Conservation (phyloP, 2,329 filamentous ascomycete species). For the Zymoseptoria brevis region DNA sequence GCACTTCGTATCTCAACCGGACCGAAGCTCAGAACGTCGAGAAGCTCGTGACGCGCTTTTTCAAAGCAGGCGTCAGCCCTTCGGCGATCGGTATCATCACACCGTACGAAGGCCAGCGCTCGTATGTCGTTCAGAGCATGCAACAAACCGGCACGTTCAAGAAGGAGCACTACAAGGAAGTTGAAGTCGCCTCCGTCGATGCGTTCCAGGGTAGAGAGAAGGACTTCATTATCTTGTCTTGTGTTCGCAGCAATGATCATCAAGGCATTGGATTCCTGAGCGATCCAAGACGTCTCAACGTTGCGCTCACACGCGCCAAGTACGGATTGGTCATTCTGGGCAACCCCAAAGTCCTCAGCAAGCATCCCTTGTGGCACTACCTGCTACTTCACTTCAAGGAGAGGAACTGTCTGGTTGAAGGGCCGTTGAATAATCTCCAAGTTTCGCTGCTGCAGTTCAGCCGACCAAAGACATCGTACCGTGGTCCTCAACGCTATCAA, state of each 20-base stretch:
- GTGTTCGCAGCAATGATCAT: slow-evolving; percentile 96
- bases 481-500: slow-evolving; percentile 78
- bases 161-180: slow-evolving; percentile 97
- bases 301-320: slow-evolving; percentile 92
- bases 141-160: slow-evolving; percentile 95
- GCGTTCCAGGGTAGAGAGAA: slow-evolving; percentile 98
- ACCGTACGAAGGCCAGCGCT: slow-evolving; percentile 95
- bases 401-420: slow-evolving; percentile 89
- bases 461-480: slow-evolving; percentile 84
- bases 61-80: slow-evolving; percentile 96
- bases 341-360: slow-evolving; percentile 94
- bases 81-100: slow-evolving; percentile 95
- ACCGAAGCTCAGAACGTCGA: slow-evolving; percentile 96
- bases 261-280: slow-evolving; percentile 76
- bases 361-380: slow-evolving; percentile 97
- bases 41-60: slow-evolving; percentile 96
- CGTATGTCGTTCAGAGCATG: slow-evolving; percentile 99
- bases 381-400: slow-evolving; percentile 95
- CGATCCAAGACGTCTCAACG: slow-evolving; percentile 65
- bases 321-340: slow-evolving; percentile 94
- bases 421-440: slow-evolving; percentile 90
- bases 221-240: slow-evolving; percentile 96
- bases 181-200: slow-evolving; percentile 96
- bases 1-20: slow-evolving; percentile 95
- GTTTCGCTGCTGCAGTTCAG: slow-evolving; percentile 91